A percentile compares a stretch with the other conserved stretches of the same genome.
Evolutionary conservation across 2,329 filamentous ascomycete species (phyloP).

Genomic region (Cyphellophora europaea): DNA sequence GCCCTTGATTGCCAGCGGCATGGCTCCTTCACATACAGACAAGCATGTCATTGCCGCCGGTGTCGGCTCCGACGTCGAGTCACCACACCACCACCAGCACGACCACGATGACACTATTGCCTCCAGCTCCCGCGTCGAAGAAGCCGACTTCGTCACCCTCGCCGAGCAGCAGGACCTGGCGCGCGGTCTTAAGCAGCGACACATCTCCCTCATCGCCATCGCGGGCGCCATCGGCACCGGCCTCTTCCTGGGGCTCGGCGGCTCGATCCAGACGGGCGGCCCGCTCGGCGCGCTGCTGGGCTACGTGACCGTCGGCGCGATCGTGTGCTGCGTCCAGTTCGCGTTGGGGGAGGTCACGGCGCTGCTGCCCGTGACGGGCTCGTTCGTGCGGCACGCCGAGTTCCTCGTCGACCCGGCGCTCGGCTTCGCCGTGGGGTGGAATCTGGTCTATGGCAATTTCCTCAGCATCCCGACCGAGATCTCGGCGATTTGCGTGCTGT

Average conservation of each 20-base stretch:
- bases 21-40: no score
- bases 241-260: slow-evolving; percentile 43
- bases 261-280: slow-evolving; percentile 40
- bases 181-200: slow-evolving; percentile 33
- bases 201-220: slow-evolving; percentile 35
- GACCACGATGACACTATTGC: no score
- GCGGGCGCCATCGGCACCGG: slow-evolving; percentile 40
- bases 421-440: slow-evolving; percentile 36
- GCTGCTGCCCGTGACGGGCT: slow-evolving; percentile 42
- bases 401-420: slow-evolving; percentile 43
- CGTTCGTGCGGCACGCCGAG: slow-evolving; percentile 41
- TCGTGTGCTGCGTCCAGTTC: slow-evolving; percentile 43
- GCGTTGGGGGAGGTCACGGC: slow-evolving; percentile 43
- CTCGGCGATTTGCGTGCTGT: slow-evolving; percentile 52
- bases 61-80: no score
- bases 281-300: slow-evolving; percentile 43
- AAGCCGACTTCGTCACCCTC: slow-evolving; percentile 14
- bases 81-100: no score
- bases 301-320: slow-evolving; percentile 38
- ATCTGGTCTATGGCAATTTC: slow-evolving; percentile 41
- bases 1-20: no score
- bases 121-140: slow-evolving; percentile 3
- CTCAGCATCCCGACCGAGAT: slow-evolving; percentile 51
- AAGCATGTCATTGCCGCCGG: no score
- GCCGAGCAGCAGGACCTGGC: slow-evolving; percentile 41